phyloP scores from a whole-genome alignment of 495 filamentous ascomycete genomes.

The Aspergillus ellipticus region DNA sequence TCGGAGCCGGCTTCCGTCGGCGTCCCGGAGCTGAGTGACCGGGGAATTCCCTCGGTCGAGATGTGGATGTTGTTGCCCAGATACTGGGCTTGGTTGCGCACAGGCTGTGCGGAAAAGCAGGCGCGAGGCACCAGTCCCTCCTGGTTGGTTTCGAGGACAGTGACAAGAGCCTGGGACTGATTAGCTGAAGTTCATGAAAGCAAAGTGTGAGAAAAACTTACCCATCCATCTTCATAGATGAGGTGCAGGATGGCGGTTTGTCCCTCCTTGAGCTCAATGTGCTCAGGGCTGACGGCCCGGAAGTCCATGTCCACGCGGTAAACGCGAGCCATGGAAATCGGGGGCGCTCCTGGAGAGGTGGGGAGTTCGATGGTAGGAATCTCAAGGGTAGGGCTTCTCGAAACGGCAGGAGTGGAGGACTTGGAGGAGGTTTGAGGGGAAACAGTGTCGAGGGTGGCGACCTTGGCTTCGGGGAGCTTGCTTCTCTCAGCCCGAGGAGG shows the following conservation, averaged over 20 bases:
- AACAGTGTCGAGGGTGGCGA: not conserved
- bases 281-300: not conserved
- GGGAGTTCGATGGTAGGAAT: not conserved
- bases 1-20: not conserved
- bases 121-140: not conserved
- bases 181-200: not conserved
- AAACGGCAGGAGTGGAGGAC: not conserved
- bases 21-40: not conserved
- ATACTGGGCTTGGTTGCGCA: conserved; percentile 3
- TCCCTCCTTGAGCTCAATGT: conserved; percentile 1
- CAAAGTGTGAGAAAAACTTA: not conserved
- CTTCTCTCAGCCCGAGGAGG: not conserved
- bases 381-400: not conserved
- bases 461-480: not conserved
- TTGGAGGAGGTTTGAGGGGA: not conserved
- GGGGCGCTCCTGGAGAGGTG: not conserved
- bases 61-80: conserved; percentile 1
- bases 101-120: not conserved
- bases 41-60: not conserved
- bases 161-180: not conserved
- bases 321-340: not conserved
- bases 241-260: conserved; percentile 1
- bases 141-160: not conserved
- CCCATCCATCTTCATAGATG: conserved; percentile 4
- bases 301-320: conserved; percentile 3